phyloP scores from a whole-genome alignment of 805 yeast genomes.

The Allodekkera sacchari region DNA sequence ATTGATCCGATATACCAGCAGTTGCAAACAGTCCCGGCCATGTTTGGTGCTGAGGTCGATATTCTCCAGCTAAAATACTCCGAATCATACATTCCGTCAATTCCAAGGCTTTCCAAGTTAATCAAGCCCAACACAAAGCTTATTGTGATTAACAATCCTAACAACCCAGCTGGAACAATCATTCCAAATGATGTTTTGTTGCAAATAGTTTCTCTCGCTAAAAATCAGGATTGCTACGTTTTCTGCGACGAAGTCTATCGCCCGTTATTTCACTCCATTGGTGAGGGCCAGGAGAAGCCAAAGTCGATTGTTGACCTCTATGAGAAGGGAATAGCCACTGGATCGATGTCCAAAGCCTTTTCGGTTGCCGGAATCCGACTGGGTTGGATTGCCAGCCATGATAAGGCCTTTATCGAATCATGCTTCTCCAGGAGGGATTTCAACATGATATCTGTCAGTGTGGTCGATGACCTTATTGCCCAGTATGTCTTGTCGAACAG shows the following conservation, averaged over 20 bases:
- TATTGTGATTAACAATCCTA: slow-evolving; percentile 40
- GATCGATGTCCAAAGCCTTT: slow-evolving; percentile 47
- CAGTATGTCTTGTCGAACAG: slow-evolving; percentile 32
- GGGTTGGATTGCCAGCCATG: slow-evolving; percentile 42
- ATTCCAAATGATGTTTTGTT: slow-evolving; percentile 27
- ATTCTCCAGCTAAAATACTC: slow-evolving; percentile 25
- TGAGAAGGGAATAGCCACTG: slow-evolving; percentile 35
- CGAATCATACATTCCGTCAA: slow-evolving; percentile 29
- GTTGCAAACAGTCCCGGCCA: slow-evolving; percentile 35
- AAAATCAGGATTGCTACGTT: slow-evolving; percentile 25
- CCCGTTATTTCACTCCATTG: slow-evolving; percentile 37
- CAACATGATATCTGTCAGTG: slow-evolving; percentile 41
- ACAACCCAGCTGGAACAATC: slow-evolving; percentile 39
- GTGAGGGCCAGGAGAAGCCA: slow-evolving; percentile 20
- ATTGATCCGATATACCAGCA: slow-evolving; percentile 46
- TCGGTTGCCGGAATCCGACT: slow-evolving; percentile 44
- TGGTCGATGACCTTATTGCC: slow-evolving; percentile 38
- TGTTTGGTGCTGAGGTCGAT: slow-evolving; percentile 36
- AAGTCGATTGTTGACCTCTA: slow-evolving; percentile 34
- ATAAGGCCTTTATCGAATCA: slow-evolving; percentile 22
- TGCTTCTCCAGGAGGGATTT: slow-evolving; percentile 38
- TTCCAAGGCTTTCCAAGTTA: slow-evolving; percentile 24
- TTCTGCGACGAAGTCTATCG: slow-evolving; percentile 48
- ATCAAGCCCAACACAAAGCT: slow-evolving; percentile 31
- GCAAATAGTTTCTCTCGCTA: slow-evolving; percentile 32